phyloP scores from a whole-genome alignment of 768 basidiomycete species.

The Scleroderma bovista region DNA sequence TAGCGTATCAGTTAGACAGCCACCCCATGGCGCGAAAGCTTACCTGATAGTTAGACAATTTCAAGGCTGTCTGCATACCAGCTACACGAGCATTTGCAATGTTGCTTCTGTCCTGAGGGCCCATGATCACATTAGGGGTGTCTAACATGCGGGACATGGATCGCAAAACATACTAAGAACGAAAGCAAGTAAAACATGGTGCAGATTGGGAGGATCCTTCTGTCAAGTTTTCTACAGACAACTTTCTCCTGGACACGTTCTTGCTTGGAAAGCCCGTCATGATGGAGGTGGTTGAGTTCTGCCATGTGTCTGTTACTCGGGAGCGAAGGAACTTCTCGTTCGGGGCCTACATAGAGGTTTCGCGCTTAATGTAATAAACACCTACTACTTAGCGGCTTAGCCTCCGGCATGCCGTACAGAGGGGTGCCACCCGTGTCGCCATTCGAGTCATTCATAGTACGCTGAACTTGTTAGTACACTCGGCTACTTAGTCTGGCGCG shows the following conservation, averaged over 20 bases:
- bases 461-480: no score
- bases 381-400: no score
- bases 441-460: no score
- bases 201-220: constrained; percentile 43
- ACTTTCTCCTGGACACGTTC: constrained; percentile 29
- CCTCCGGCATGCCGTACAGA: no score
- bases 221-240: constrained; percentile 48
- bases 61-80: constrained; percentile 50
- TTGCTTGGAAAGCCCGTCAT: constrained; percentile 9
- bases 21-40: neutral
- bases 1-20: neutral
- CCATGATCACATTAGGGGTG: no score
- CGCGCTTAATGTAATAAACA: no score
- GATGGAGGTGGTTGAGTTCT: no score
- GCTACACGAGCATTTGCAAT: constrained; percentile 58
- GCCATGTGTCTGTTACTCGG: no score
- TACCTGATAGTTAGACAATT: constrained; percentile 24
- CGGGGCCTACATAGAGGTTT: no score
- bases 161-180: constrained; percentile 41
- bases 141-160: neutral
- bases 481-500: no score
- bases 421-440: no score
- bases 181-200: constrained; percentile 48
- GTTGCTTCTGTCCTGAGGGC: constrained; percentile 36
- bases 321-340: no score